phyloP scores from a whole-genome alignment of 2,329 filamentous ascomycete genomes.

The Trichophyton mentagrophytes region DNA sequence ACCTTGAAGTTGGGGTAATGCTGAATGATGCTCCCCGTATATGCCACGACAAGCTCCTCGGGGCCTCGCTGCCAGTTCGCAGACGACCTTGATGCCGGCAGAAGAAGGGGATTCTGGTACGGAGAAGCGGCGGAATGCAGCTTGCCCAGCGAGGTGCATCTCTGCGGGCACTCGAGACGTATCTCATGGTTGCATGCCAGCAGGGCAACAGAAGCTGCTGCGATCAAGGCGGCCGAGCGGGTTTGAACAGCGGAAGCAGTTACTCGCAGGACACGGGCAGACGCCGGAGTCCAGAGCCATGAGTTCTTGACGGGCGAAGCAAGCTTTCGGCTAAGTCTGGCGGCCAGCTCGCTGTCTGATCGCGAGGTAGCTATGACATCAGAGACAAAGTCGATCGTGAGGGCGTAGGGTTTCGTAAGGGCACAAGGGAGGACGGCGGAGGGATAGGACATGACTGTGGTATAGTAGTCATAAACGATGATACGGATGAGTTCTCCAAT shows the following conservation, averaged over 20 bases:
- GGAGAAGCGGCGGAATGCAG: conserved; percentile 8
- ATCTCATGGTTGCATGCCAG: conserved; percentile 55
- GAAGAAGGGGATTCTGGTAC: background rate
- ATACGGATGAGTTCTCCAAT: conserved; percentile 59
- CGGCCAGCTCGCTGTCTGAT: conserved; percentile 36
- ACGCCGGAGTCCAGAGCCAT: conserved; percentile 50
- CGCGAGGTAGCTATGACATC: conserved; percentile 45
- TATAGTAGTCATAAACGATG: conserved; percentile 51
- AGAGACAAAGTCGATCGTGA: conserved; percentile 59
- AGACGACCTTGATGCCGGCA: conserved; percentile 3
- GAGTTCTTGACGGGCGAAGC: conserved; percentile 24
- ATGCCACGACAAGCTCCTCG: conserved; percentile 57
- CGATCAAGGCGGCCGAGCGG: conserved; percentile 57
- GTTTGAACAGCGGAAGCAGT: conserved; percentile 56
- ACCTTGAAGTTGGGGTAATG: conserved; percentile 59
- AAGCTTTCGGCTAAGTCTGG: conserved; percentile 38
- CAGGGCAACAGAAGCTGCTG: conserved; percentile 55
- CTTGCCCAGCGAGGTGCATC: background rate
- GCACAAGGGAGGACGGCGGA: conserved; percentile 38
- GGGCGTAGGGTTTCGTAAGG: conserved; percentile 42
- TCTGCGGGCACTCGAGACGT: conserved; percentile 20
- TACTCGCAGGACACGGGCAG: conserved; percentile 45
- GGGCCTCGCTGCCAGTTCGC: conserved; percentile 24
- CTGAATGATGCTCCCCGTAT: conserved; percentile 63
- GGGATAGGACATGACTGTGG: conserved; percentile 28